Percentiles rank a stretch among this genome's conserved stretches.
Evolutionary conservation across 805 yeast species (phyloP).

Genomic region (Wickerhamiella nectarea): DNA sequence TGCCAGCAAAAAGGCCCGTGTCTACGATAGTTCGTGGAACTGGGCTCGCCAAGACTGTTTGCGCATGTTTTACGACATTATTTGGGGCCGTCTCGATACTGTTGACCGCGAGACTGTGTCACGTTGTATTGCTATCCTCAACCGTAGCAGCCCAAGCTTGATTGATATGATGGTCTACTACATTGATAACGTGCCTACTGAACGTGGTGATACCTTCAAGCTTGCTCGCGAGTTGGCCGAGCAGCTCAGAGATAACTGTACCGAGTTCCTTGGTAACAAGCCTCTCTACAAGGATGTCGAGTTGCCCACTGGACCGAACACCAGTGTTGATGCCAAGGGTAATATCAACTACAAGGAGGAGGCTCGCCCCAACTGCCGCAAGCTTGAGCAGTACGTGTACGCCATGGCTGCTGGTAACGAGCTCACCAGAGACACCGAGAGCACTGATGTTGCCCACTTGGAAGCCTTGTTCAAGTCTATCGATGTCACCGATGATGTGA

Average conservation of each 20-base stretch:
- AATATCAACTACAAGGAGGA: constrained; percentile 72
- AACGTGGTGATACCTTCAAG: constrained; percentile 83
- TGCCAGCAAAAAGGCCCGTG: constrained; percentile 85
- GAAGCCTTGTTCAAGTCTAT: constrained; percentile 20
- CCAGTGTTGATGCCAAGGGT: constrained; percentile 78
- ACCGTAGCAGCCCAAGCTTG: constrained; percentile 85
- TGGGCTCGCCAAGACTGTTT: constrained; percentile 98
- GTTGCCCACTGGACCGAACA: constrained; percentile 90
- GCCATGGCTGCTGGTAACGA: constrained; percentile 95
- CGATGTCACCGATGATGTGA: constrained; percentile 16
- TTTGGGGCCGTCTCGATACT: constrained; percentile 80
- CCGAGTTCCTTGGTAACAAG: constrained; percentile 59
- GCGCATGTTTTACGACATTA: constrained; percentile 86
- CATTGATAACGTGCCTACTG: constrained; percentile 70
- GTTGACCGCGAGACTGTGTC: constrained; percentile 93
- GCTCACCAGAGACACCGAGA: constrained; percentile 42
- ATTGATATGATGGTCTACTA: constrained; percentile 95
- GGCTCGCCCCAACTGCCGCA: constrained; percentile 81
- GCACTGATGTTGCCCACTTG: constrained; percentile 36
- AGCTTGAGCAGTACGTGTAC: constrained; percentile 85
- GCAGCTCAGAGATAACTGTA: constrained; percentile 90
- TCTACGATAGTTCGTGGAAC: constrained; percentile 96
- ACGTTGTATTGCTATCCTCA: constrained; percentile 95
- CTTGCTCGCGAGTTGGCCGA: constrained; percentile 82
- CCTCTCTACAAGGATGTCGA: constrained; percentile 95